Evolutionary conservation across 495 filamentous ascomycete species (phyloP).

Genomic region (Chlorociboria aeruginascens): DNA sequence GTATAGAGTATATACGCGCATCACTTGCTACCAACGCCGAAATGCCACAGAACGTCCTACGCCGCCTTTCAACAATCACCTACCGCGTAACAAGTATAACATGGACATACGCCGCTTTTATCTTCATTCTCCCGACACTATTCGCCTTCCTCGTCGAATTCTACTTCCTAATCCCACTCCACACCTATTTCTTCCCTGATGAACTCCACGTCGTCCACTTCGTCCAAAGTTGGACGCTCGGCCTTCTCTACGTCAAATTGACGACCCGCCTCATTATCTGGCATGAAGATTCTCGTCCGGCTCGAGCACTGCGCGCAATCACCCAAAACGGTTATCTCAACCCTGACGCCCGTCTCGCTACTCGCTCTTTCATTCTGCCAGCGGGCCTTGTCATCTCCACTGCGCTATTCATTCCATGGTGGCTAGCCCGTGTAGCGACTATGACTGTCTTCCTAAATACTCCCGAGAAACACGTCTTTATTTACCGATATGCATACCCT

Average conservation of each 20-base stretch:
- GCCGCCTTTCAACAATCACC: conserved; percentile 7
- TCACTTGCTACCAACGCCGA: conserved; percentile 18
- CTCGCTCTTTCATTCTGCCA: conserved; percentile 71
- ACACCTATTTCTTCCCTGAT: conserved; percentile 53
- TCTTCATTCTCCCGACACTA: conserved; percentile 69
- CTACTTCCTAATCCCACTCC: conserved; percentile 78
- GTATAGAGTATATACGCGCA: conserved; percentile 26
- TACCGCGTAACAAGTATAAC: conserved; percentile 28
- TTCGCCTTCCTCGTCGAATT: conserved; percentile 75
- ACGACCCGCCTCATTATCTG: conserved; percentile 57
- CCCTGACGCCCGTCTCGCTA: conserved; percentile 68
- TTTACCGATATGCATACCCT: conserved; percentile 67
- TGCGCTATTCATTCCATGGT: conserved; percentile 34
- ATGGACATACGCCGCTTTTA: conserved; percentile 63
- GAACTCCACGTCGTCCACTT: conserved; percentile 70
- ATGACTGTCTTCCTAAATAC: conserved; percentile 22
- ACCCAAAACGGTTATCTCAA: conserved; percentile 69
- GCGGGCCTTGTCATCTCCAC: conserved; percentile 41
- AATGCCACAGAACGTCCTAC: conserved; percentile 15
- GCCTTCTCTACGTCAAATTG: conserved; percentile 84
- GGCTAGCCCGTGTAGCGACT: conserved; percentile 16
- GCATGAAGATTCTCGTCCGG: conserved; percentile 51
- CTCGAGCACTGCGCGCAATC: conserved; percentile 61
- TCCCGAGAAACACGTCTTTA: conserved; percentile 34
- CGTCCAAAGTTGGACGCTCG: conserved; percentile 88